A percentile compares a stretch with the other conserved stretches of the same genome.
phyloP scores from a whole-genome alignment of 1,284 basidiomycete genomes.

The Sporisorium scitamineum region DNA sequence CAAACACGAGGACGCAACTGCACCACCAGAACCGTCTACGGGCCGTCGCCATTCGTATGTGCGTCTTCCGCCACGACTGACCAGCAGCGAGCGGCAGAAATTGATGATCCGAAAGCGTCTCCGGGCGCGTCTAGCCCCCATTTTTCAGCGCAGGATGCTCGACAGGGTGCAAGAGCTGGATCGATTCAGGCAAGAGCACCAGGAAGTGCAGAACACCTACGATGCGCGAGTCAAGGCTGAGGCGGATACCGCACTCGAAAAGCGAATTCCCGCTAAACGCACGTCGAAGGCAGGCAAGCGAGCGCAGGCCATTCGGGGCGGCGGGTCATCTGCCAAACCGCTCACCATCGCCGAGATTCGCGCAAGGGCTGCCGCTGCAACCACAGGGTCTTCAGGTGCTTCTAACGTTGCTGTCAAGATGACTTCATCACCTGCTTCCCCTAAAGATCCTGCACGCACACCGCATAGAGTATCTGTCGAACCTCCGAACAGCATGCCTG shows the following conservation, averaged over 20 bases:
- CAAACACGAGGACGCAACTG: conserved; percentile 4
- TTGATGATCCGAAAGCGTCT: conserved; percentile 18
- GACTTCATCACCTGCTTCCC: neutral
- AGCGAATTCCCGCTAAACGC: conserved; percentile 20
- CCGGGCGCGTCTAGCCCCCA: conserved; percentile 20
- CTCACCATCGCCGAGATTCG: conserved; percentile 42
- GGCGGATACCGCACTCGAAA: conserved; percentile 10
- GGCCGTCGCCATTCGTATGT: neutral
- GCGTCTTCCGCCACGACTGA: conserved; percentile 19
- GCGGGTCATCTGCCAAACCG: conserved; percentile 19
- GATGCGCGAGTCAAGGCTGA: conserved; percentile 2
- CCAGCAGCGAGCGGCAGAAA: conserved; percentile 18
- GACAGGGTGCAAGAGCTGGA: conserved; percentile 3
- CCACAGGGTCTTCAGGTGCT: neutral
- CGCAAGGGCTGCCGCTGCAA: conserved; percentile 25
- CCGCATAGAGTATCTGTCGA: neutral
- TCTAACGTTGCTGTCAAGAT: neutral
- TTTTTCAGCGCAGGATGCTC: conserved; percentile 11
- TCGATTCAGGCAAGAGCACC: neutral
- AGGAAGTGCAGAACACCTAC: conserved; percentile 2
- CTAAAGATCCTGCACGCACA: neutral
- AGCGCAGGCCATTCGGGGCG: conserved; percentile 38
- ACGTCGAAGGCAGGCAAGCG: conserved; percentile 32
- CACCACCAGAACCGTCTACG: neutral
- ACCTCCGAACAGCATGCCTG: neutral